Conservation (phyloP, 441 rosid species). For the Syzygium malaccense region DNA sequence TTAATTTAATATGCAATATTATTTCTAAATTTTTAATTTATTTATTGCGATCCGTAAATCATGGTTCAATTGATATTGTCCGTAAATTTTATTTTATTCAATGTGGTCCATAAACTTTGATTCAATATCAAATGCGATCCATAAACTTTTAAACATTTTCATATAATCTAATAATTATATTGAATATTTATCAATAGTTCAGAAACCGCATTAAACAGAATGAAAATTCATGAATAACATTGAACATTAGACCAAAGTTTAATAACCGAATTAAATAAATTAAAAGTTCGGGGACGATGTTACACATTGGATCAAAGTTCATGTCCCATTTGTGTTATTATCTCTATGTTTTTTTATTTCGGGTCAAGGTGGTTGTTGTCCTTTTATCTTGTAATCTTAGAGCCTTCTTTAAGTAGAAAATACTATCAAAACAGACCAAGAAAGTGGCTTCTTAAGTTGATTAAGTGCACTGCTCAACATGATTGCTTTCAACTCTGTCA, state of each 20-base stretch:
- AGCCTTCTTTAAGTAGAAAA: not conserved
- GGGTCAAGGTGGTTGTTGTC: not conserved
- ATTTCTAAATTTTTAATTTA: not conserved
- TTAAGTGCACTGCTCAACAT: not conserved
- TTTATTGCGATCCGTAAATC: no score
- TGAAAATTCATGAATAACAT: no score
- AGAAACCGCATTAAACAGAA: accelerated
- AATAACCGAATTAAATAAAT: no score
- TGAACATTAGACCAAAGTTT: no score
- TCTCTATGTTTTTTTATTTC: not conserved
- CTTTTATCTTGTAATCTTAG: not conserved
- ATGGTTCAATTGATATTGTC: accelerated
- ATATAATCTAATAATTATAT: no score
- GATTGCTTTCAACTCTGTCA: not conserved
- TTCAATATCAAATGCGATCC: no score
- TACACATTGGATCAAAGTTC: no score
- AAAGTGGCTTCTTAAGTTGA: not conserved
- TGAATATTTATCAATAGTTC: no score
- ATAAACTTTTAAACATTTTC: no score
- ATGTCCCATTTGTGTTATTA: not conserved
- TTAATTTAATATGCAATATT: not conserved
- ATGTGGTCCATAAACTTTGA: accelerated
- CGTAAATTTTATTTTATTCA: not conserved
- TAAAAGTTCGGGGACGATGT: no score
- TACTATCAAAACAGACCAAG: not conserved